Evolutionary conservation across 1,284 basidiomycete genomes (phyloP).

Genomic region (Leccinum holopus): DNA sequence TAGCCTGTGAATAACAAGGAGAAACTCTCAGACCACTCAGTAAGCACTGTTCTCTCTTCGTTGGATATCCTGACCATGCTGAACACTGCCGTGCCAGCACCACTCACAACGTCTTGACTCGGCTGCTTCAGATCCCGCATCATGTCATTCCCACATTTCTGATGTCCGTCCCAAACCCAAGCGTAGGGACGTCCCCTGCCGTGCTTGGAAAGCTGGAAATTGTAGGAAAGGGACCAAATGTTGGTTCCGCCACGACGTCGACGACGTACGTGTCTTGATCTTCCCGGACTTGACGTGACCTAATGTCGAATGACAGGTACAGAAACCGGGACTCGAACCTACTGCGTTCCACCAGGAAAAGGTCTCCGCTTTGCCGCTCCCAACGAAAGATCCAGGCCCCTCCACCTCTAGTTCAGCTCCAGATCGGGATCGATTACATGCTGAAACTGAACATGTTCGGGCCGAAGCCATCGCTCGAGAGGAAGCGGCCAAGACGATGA

Average conservation of each 20-base stretch:
- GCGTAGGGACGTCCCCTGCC: constrained; percentile 23
- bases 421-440: not conserved
- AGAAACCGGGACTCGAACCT: constrained; percentile 5
- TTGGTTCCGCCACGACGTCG: constrained; percentile 24
- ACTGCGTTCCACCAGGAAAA: not conserved
- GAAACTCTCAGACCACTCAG: not conserved
- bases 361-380: too few relatives aligned
- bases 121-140: too few relatives aligned
- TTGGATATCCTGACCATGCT: not conserved
- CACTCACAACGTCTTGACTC: not conserved
- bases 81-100: not conserved
- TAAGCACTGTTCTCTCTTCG: not conserved
- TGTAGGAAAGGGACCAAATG: constrained; percentile 32
- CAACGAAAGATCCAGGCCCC: not conserved
- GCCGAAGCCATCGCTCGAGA: constrained; percentile 16
- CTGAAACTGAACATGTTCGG: not conserved
- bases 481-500: constrained; percentile 42
- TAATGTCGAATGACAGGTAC: not conserved
- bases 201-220: constrained; percentile 32
- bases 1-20: not conserved
- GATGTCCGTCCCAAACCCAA: constrained; percentile 21
- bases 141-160: too few relatives aligned
- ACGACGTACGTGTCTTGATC: constrained; percentile 25
- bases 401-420: not conserved
- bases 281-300: not conserved